Base-by-base conservation (phyloP, 768 basidiomycete genomes). In the Tulasnella sp. region DNA sequence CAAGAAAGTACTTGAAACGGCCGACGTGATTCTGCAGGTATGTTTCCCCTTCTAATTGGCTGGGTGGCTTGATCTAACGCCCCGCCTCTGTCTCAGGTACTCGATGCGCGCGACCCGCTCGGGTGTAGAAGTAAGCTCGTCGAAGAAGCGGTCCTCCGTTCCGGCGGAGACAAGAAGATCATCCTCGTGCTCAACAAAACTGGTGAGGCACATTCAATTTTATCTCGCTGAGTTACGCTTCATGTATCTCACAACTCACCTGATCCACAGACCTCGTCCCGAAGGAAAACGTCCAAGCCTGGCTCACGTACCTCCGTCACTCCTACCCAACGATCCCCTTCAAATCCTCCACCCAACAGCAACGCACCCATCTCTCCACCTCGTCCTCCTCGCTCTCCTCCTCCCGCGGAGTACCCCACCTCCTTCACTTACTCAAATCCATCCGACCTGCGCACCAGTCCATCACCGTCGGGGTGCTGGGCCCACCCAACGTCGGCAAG, bases 401-500 rank as follows among this genome's bases (percentile, higher is more conserved):
- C 74, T 68, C 69, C 63, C 77, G 74, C 34, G 74, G 47, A 29
- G 86, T 0, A 92, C 91, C 0, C 87, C 90, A 1, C 91, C 83
- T 97, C 1, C 82, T 95, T 44, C 89, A 89, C 68, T 83, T 97
- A 2, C 83, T 96, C 47, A 97, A 96, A 77, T 90, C 89, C 0
- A 92, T 90, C 79, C 64, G 74, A 8, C 75, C 75, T 1, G 71
- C 75, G 8, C 71, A 75, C 47, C 64, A 66, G 19, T 75, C 75
- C 39, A 83, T 93, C 67, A 94, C 92, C 0, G 86, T 96, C 66
- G 94, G 94, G 17, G 92, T 98, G 19, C 92, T 98, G 4, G 96
- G 96, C 1, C 96, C 94, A 80, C 96, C 96, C 0, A 98, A 98
- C 79, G 96, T 98, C 62, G 96, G 96, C 16, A 98, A 98, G 82